Evolutionary conservation across 768 basidiomycete species (phyloP).

Genomic region (Candolleomyces aberdarensis): DNA sequence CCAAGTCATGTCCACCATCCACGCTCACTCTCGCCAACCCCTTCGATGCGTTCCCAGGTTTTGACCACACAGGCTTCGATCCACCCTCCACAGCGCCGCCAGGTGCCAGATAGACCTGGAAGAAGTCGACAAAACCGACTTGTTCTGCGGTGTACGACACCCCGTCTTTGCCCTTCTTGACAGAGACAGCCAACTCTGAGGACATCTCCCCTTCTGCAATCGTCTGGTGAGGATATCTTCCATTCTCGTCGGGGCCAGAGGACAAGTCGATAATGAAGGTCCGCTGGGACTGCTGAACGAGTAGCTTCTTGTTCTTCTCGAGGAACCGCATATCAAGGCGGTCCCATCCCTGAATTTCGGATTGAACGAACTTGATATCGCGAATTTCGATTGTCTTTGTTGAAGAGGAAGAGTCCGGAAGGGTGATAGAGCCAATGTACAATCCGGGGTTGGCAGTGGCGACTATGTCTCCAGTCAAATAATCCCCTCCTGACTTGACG

Average conservation of each 20-base stretch:
- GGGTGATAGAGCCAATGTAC: constrained; percentile 57
- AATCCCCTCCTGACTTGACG: constrained; percentile 57
- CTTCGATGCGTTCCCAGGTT: constrained; percentile 62
- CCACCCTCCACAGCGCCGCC: constrained; percentile 33
- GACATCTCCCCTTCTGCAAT: constrained; percentile 58
- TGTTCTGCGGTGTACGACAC: constrained; percentile 26
- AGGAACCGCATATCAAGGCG: constrained; percentile 55
- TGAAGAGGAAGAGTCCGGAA: constrained; percentile 35
- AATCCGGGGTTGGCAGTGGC: constrained; percentile 64
- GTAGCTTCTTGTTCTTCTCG: constrained; percentile 46
- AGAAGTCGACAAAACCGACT: constrained; percentile 68
- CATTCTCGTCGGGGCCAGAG: constrained; percentile 40
- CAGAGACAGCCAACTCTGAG: constrained; percentile 48
- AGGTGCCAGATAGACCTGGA: constrained; percentile 59
- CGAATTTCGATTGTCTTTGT: constrained; percentile 32
- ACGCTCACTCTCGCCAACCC: constrained; percentile 61
- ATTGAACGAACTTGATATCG: constrained; percentile 50
- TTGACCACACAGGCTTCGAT: constrained; percentile 58
- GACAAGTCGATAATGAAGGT: constrained; percentile 35
- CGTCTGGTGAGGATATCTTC: constrained; percentile 44
- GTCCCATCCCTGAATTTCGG: constrained; percentile 44
- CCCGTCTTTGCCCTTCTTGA: constrained; percentile 16
- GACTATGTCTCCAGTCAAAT: constrained; percentile 58
- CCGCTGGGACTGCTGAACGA: constrained; percentile 54
- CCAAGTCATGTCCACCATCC: constrained; percentile 72